Base-by-base conservation (phyloP, 192 early-diverging fungal genomes). In the Jimgerdemannia lactiflua region DNA sequence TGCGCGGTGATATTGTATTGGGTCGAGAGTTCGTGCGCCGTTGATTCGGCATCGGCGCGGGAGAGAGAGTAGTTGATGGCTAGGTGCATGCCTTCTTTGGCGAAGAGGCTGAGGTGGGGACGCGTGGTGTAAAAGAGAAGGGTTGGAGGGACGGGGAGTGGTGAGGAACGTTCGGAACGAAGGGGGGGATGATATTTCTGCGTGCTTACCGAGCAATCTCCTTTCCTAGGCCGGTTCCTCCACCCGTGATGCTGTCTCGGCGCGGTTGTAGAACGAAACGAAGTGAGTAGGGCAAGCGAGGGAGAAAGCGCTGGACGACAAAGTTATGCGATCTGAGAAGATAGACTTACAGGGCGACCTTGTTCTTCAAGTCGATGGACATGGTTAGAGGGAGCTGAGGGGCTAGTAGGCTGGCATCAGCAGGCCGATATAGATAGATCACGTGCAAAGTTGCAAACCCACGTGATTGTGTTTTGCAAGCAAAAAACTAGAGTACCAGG, bases 61-160 rank as follows among this genome's bases (percentile, higher is more conserved):
- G 74, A 75, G 1, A 65, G 74, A 4, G 65, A 68, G 74, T 75
- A 75, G 3, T 67, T 67, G 44, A 75, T 69, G 39, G 42, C 74
- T 65, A 75, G 42, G n/a, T 75, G 65, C 74, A 75, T 75, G 74
- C 74, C 74, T 54, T 75, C 74, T 39, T 69, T 17, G 6, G 74
- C 74, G 19, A 68, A 75, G 14, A 59, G 49, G 6, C 49, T 59
- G 49, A 59, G 49, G 6, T 10, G 49, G 49, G 14, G 49, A 59
- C 49, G 6, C 14, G 49, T 6, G 8, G 49, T 14, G 49, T 14
- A 29, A 29, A 29, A 29, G 29, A 29, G 29, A 75, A 18, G 14
- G 49, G 6, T 14, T 59, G 49, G 14, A 14, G 6, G 14, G 49
- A 14, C 6, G 49, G 14, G 0, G 6, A 10, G 49, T 6, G 8